Percentiles rank a stretch among this genome's conserved stretches.
phyloP scores from a whole-genome alignment of 1,139 yeast genomes.

The Zygoascus sp. region DNA sequence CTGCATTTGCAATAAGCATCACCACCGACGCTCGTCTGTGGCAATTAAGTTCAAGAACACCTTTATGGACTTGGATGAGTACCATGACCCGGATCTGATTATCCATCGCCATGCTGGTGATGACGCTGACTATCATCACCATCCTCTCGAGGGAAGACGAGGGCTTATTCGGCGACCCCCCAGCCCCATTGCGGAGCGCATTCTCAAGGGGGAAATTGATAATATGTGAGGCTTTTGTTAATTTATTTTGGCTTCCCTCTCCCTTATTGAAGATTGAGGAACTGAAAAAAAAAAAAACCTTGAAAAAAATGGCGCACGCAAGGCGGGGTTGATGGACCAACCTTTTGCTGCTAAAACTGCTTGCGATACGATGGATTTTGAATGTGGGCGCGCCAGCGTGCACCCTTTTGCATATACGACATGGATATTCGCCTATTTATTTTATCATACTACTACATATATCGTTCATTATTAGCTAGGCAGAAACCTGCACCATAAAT shows the following conservation, averaged over 20 bases:
- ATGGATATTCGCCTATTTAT: too few species aligned
- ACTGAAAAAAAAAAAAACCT: too few species aligned
- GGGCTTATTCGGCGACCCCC: conserved; percentile 26
- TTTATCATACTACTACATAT: too few species aligned
- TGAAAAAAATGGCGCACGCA: too few species aligned
- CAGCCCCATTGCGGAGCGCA: conserved; percentile 31
- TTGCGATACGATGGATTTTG: too few species aligned
- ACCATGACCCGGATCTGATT: conserved; percentile 16
- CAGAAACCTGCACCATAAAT: too few species aligned
- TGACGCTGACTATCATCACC: background rate
- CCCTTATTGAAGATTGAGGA: too few species aligned
- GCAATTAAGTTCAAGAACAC: conserved; percentile 29
- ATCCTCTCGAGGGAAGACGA: conserved; percentile 6
- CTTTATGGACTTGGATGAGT: conserved; percentile 9
- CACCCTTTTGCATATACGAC: too few species aligned
- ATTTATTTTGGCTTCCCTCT: background rate
- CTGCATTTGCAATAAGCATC: conserved; percentile 24
- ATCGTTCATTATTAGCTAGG: too few species aligned
- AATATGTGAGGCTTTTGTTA: background rate
- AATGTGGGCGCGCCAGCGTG: too few species aligned
- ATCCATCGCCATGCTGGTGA: background rate
- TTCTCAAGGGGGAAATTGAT: conserved; percentile 30
- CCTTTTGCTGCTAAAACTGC: too few species aligned
- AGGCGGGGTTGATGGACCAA: too few species aligned
- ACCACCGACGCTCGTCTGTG: conserved; percentile 27